Percentiles rank a stretch among this genome's conserved stretches.
phyloP scores from a whole-genome alignment of 176 grass and related monocot genomes.

The Rhynchospora tenuis region DNA sequence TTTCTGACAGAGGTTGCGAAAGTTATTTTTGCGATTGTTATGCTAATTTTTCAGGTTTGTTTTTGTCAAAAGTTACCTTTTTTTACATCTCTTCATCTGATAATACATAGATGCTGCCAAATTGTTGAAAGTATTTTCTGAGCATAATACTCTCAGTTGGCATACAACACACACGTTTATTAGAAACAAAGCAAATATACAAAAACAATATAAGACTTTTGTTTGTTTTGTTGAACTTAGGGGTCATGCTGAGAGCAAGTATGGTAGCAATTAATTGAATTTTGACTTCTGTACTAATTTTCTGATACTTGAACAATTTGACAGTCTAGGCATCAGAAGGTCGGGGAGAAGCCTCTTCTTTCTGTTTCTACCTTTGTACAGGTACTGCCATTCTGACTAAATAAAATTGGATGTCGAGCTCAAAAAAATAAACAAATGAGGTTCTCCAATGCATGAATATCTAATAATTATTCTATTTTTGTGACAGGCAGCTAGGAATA shows the following conservation, averaged over 20 bases:
- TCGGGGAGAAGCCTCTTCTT: slow-evolving; percentile 88
- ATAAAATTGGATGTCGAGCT: slow-evolving; percentile 4
- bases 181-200: not conserved
- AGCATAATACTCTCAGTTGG: slow-evolving; percentile 6
- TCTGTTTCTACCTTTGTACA: slow-evolving; percentile 95
- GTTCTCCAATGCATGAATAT: slow-evolving; percentile 9
- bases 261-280: slow-evolving; percentile 4
- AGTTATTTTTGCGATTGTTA: slow-evolving; percentile 82
- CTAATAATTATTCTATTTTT: slow-evolving; percentile 20
- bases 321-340: slow-evolving; percentile 90
- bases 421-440: not conserved
- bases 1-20: slow-evolving; percentile 85
- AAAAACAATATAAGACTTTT: not conserved
- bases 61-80: slow-evolving; percentile 24
- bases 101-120: not conserved
- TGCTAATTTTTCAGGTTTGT: slow-evolving; percentile 81
- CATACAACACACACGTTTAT: not conserved
- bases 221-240: not conserved
- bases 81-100: not conserved
- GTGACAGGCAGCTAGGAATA: slow-evolving; percentile 89
- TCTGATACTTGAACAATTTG: slow-evolving; percentile 27
- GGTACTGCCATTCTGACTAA: slow-evolving; percentile 40
- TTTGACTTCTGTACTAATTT: slow-evolving; percentile 12
- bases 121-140: not conserved
- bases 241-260: not conserved